Evolutionary conservation across 2,329 filamentous ascomycete genomes (phyloP), one percentile per base, ranked within the genome.

Genomic region (Exophiala mesophila): DNA sequence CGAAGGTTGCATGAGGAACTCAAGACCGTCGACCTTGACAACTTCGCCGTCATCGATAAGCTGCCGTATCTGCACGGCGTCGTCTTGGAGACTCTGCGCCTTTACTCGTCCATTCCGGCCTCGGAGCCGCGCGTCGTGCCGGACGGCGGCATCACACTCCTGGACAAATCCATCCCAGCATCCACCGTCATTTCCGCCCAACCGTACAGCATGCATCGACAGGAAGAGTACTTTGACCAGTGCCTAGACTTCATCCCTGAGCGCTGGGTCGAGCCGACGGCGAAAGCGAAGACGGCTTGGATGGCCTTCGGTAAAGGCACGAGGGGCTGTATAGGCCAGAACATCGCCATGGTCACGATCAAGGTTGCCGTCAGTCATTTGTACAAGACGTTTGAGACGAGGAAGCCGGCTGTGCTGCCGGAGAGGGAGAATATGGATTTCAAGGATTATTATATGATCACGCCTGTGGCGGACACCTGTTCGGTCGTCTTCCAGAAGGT

Each of bases 111-210:
- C 1, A 76, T 74, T 36, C 71, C 72, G 0, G 70, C 65, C 12
- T 64, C 70, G 1, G 59, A 76, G 8, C 70, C 72, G n/a, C 42
- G 42, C 12, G 69, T 88, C 33, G 82, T 86, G 0, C 85, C 85
- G 0, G 62, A 70, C 0, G 44, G 30, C n/a, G 81, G 88, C 47
- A 62, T 59, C 0, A 89, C 76, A 59, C 64, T 79, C 8, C 83
- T 83, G 0, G 84, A 87, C 61, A 63, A 83, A 34, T 68, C 74
- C 17, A 69, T 88, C 18, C 74, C 74, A 3, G 83, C 78, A 1
- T 83, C 83, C 5, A 85, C 83, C 0, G 80, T 84, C 45, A 81
- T 88, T 1, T 85, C 83, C 3, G 83, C 78, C 58, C 85, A 78
- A 37, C 77, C 83, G 0, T 88, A 83, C 82, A 77, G 87, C 13